These are phyloP conservation scores for Chimonanthus praecox DNA, from an alignment of 164 flowering plant genomes.

Conservation along the genomic window DNA sequence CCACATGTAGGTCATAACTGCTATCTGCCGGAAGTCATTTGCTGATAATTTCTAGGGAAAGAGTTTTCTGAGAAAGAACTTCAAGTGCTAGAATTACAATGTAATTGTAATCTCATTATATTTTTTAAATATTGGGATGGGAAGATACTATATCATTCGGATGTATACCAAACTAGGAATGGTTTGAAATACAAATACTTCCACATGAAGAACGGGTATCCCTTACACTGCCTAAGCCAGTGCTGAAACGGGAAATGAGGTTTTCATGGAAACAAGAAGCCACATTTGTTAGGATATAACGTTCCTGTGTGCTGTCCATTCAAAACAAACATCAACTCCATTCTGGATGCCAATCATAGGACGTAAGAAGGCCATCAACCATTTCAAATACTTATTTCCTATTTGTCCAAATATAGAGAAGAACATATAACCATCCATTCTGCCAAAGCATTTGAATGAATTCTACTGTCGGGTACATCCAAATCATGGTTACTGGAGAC, in stretches of 20 bases:
- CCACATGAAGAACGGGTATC: neutral
- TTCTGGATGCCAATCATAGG: neutral
- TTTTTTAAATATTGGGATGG: neutral
- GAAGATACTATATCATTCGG: neutral
- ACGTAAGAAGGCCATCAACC: neutral
- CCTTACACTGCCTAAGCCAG: neutral
- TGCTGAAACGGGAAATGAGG: too few species aligned
- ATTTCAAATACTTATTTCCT: neutral
- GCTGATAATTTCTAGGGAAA: neutral
- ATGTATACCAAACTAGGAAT: neutral
- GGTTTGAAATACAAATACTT: neutral
- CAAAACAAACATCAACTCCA: neutral
- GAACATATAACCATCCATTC: neutral
- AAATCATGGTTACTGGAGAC: too few species aligned
- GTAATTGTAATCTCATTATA: too few species aligned
- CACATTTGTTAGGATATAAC: too few species aligned
- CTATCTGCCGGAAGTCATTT: neutral
- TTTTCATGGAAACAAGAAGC: too few species aligned
- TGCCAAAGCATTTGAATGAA: neutral
- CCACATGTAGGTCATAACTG: neutral
- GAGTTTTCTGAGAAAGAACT: neutral
- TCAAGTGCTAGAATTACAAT: too few species aligned
- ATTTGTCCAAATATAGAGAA: neutral
- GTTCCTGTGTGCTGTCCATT: neutral
- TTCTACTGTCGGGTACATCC: too few species aligned